Evolutionary conservation across 495 filamentous ascomycete species (phyloP).

Genomic region (Penicillium paxilli): DNA sequence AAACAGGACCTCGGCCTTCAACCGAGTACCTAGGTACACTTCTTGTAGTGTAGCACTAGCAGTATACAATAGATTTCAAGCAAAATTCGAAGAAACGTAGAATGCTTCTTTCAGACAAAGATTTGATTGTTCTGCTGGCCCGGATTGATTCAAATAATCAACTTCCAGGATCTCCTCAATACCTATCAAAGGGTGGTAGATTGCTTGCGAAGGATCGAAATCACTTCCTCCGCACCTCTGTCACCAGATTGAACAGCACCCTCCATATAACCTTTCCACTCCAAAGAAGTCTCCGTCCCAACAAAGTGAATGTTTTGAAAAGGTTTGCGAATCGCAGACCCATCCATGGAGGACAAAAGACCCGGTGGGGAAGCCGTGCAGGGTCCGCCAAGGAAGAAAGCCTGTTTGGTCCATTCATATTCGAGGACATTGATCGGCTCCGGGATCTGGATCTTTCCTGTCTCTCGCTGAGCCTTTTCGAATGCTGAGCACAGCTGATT

Average conservation of each 20-base stretch:
- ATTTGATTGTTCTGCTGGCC: too few relatives aligned
- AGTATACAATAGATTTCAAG: too few relatives aligned
- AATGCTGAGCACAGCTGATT: too few relatives aligned
- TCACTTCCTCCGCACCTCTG: conserved; percentile 38
- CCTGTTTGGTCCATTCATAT: conserved; percentile 30
- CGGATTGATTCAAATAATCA: too few relatives aligned
- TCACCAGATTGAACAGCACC: conserved; percentile 38
- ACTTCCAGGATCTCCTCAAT: too few relatives aligned
- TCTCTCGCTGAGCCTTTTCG: too few relatives aligned
- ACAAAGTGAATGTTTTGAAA: conserved; percentile 43
- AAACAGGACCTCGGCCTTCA: too few relatives aligned
- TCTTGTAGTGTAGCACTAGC: too few relatives aligned
- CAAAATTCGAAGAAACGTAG: too few relatives aligned
- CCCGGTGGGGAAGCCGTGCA: conserved; percentile 21
- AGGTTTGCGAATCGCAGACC: conserved; percentile 15
- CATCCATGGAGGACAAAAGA: conserved; percentile 18
- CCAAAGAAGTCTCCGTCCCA: conserved; percentile 39
- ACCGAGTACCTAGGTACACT: too few relatives aligned
- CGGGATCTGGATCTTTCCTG: background rate
- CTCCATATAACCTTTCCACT: conserved; percentile 52
- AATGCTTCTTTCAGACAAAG: too few relatives aligned
- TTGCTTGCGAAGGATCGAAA: conserved; percentile 1
- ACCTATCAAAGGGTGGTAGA: too few relatives aligned
- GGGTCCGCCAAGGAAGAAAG: conserved; percentile 14
- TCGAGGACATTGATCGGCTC: conserved; percentile 18